Evolutionary conservation across 1,284 basidiomycete genomes (phyloP).

Genomic region (Mycena sp.): DNA sequence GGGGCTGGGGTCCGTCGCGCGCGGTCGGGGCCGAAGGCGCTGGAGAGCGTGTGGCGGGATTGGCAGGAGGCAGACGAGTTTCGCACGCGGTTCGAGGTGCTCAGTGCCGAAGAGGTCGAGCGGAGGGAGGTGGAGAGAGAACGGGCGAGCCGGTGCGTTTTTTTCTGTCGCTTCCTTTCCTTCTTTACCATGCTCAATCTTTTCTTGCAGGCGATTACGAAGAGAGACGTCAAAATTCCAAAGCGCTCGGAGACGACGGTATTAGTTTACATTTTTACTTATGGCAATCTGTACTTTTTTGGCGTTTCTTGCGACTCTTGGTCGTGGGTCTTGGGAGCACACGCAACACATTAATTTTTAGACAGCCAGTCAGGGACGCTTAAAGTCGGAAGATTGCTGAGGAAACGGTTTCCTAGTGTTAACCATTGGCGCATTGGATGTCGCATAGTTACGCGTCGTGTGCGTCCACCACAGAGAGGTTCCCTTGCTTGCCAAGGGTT

Average conservation of each 20-base stretch:
- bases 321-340: no score
- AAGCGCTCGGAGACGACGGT: constrained; percentile 40
- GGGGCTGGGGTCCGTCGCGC: constrained; percentile 75
- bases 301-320: no score
- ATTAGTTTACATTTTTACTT: constrained; percentile 4
- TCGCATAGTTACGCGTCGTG: no score
- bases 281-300: no score
- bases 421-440: no score
- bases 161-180: not conserved
- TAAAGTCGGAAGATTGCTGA: no score
- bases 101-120: constrained; percentile 93
- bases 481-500: no score
- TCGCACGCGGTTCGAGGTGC: constrained; percentile 87
- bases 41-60: constrained; percentile 94
- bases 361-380: no score
- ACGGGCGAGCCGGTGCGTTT: constrained; percentile 67
- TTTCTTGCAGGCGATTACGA: constrained; percentile 63
- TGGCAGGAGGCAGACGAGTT: constrained; percentile 95
- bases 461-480: no score
- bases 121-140: constrained; percentile 85
- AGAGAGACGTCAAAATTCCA: constrained; percentile 83
- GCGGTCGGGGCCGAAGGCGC: constrained; percentile 82
- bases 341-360: no score
- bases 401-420: no score
- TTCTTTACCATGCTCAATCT: constrained; percentile 10